These are phyloP conservation scores for Globisporangium barbulae DNA, from an alignment of 352 stramenopile species.

Conservation along the genomic window DNA sequence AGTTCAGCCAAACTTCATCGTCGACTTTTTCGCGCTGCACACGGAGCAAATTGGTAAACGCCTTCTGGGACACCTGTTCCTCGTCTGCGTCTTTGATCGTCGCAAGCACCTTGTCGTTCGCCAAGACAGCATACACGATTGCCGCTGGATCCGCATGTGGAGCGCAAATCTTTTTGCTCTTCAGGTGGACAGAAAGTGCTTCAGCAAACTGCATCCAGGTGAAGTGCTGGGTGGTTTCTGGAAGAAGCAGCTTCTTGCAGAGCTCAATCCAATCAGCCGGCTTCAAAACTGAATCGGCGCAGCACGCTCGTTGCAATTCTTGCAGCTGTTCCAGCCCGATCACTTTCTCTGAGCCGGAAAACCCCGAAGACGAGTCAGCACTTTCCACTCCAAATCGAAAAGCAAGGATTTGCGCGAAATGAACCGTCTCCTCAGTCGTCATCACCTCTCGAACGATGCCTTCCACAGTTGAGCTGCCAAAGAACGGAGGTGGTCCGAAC, in stretches of 20 bases:
- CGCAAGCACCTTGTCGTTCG: conserved; percentile 43
- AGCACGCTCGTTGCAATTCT: conserved; percentile 31
- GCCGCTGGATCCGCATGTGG: conserved; percentile 26
- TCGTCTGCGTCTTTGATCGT: conserved; percentile 34
- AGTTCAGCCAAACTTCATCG: conserved; percentile 46
- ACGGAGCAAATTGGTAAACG: conserved; percentile 48
- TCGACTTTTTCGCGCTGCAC: conserved; percentile 34
- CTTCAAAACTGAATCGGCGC: conserved; percentile 22
- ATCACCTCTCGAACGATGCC: conserved; percentile 41
- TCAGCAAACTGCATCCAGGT: conserved; percentile 52
- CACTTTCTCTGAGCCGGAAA: conserved; percentile 16
- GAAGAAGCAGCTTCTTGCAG: conserved; percentile 25
- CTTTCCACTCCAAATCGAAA: conserved; percentile 29
- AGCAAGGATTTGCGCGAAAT: conserved; percentile 40
- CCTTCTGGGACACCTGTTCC: conserved; percentile 34
- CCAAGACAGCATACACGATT: conserved; percentile 44
- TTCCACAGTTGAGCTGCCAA: conserved; percentile 38
- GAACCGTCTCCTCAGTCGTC: conserved; percentile 35
- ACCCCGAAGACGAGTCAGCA: neutral
- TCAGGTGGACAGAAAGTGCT: conserved; percentile 27
- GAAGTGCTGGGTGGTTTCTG: conserved; percentile 19
- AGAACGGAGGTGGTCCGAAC: conserved; percentile 54
- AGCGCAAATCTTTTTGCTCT: conserved; percentile 31
- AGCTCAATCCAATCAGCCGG: conserved; percentile 33
- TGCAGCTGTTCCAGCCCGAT: conserved; percentile 35